These are phyloP conservation scores for Saccharomycopsis vini DNA, from an alignment of 805 yeast genomes.

Conservation along the genomic window DNA sequence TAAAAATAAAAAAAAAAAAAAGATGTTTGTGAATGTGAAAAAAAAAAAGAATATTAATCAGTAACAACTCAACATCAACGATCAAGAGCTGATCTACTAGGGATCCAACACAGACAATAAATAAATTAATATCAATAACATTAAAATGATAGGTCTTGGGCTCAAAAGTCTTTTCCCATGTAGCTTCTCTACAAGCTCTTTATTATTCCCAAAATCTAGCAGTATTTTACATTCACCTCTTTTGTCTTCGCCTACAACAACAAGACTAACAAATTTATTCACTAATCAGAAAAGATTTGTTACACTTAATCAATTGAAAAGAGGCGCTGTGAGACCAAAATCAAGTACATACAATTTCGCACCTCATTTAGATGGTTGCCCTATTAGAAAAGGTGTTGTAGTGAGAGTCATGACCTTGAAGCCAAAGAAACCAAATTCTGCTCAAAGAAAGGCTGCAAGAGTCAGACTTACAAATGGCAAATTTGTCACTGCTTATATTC, in stretches of 20 bases:
- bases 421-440: conserved; percentile 98
- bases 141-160: background rate
- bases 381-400: conserved; percentile 89
- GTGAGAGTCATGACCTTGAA: conserved; percentile 88
- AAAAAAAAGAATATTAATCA: no score
- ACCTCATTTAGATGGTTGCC: conserved; percentile 77
- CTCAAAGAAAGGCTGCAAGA: conserved; percentile 94
- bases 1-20: no score
- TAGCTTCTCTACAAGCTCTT: background rate
- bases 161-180: background rate
- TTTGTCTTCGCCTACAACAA: no score
- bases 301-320: conserved; percentile 68
- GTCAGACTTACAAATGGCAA: conserved; percentile 88
- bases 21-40: no score
- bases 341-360: conserved; percentile 44
- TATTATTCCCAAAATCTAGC: background rate
- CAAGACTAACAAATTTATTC: background rate
- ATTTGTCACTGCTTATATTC: conserved; percentile 84
- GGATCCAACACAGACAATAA: background rate
- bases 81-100: no score
- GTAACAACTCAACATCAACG: no score
- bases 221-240: background rate
- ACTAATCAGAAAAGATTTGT: conserved; percentile 33
- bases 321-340: conserved; percentile 52
- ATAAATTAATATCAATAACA: background rate